These are phyloP conservation scores for Karstenula rhodostoma DNA, from an alignment of 2,329 filamentous ascomycete genomes.

Conservation along the genomic window DNA sequence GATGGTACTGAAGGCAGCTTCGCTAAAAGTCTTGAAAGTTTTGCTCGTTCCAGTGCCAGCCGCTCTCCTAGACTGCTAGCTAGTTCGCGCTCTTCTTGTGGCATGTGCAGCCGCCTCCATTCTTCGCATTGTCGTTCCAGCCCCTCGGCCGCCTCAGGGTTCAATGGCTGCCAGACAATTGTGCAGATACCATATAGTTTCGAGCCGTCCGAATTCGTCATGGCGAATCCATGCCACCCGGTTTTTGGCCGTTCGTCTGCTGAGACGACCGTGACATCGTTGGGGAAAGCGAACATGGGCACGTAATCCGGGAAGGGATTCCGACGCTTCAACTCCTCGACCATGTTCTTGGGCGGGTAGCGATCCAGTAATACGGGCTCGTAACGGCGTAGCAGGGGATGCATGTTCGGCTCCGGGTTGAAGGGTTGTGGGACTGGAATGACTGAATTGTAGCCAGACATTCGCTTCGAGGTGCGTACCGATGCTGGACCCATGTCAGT, in stretches of 20 bases:
- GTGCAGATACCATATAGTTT: constrained; percentile 92
- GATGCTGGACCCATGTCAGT: constrained; percentile 59
- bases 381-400: constrained; percentile 90
- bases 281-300: constrained; percentile 98
- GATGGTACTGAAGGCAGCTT: constrained; percentile 82
- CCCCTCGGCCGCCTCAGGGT: constrained; percentile 80
- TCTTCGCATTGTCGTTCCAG: constrained; percentile 71
- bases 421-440: constrained; percentile 93
- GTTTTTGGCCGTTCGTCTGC: constrained; percentile 91
- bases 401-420: constrained; percentile 89
- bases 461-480: constrained; percentile 80
- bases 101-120: constrained; percentile 74
- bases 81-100: constrained; percentile 86
- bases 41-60: constrained; percentile 84
- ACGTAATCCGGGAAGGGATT: constrained; percentile 96
- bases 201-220: constrained; percentile 92
- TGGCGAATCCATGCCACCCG: constrained; percentile 99
- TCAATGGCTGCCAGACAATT: constrained; percentile 91
- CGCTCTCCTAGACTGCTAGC: constrained; percentile 90
- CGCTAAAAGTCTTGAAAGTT: constrained; percentile 86
- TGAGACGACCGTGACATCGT: constrained; percentile 96
- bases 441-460: constrained; percentile 98
- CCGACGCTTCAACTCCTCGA: constrained; percentile 80
- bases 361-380: constrained; percentile 95
- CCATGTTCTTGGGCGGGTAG: constrained; percentile 84